These are phyloP conservation scores for Glarea lozoyensis DNA, from an alignment of 495 filamentous ascomycete genomes.

Conservation along the genomic window DNA sequence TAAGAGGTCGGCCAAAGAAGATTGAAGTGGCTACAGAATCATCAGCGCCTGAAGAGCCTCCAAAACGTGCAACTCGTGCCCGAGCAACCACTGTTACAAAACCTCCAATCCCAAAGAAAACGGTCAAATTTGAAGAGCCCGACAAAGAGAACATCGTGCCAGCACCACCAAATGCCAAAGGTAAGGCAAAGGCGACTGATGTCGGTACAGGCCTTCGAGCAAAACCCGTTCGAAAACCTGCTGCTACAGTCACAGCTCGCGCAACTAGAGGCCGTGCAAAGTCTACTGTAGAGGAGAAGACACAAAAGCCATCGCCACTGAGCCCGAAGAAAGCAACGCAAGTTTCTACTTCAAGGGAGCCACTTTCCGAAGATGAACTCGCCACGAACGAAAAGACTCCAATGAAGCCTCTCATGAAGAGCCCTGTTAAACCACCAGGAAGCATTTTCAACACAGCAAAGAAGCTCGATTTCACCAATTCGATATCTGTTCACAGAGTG, in stretches of 20 bases:
- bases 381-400: constrained; percentile 40
- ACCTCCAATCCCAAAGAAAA: constrained; percentile 34
- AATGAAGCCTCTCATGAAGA: constrained; percentile 37
- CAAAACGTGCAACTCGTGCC: constrained; percentile 23
- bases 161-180: constrained; percentile 11
- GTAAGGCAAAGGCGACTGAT: constrained; percentile 24
- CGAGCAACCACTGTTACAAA: constrained; percentile 28
- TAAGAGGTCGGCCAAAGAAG: constrained; percentile 25
- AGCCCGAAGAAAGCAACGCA: constrained; percentile 51
- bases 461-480: constrained; percentile 20
- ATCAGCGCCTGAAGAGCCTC: constrained; percentile 19
- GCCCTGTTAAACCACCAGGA: constrained; percentile 32
- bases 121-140: constrained; percentile 46
- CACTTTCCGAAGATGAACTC: constrained; percentile 43
- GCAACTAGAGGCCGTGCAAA: constrained; percentile 17
- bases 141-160: constrained; percentile 44
- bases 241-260: constrained; percentile 12
- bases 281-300: constrained; percentile 4
- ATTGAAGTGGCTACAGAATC: constrained; percentile 18
- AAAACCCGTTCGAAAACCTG: constrained; percentile 30
- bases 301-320: constrained; percentile 25
- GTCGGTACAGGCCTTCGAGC: constrained; percentile 30
- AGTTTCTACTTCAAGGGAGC: constrained; percentile 24
- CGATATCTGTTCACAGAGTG: constrained; percentile 6
- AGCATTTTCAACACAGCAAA: constrained; percentile 21